phyloP scores from a whole-genome alignment of 2,329 filamentous ascomycete genomes.

The Chaetomiaceae sp. region DNA sequence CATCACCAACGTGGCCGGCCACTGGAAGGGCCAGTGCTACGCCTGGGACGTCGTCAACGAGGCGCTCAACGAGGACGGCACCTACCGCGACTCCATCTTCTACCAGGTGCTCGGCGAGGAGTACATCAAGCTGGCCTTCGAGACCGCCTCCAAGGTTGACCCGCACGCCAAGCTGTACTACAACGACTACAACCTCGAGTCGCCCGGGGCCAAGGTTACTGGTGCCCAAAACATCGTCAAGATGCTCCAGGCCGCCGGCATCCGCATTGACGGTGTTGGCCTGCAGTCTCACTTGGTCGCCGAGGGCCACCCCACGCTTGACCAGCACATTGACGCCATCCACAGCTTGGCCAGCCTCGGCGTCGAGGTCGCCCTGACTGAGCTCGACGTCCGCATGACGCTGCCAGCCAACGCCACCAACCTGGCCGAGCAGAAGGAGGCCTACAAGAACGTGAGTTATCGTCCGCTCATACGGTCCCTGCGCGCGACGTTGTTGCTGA shows the following conservation, averaged over 20 bases:
- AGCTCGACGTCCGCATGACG: slow-evolving; percentile 48
- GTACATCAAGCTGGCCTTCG: slow-evolving; percentile 50
- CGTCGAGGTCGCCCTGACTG: slow-evolving; percentile 54
- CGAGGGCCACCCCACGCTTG: slow-evolving; percentile 40
- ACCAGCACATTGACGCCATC: slow-evolving; percentile 41
- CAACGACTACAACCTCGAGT: slow-evolving; percentile 57
- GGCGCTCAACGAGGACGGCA: slow-evolving; percentile 50
- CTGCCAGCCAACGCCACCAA: slow-evolving; percentile 35
- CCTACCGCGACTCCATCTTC: slow-evolving; percentile 43
- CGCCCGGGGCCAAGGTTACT: slow-evolving; percentile 37
- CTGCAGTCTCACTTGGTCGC: slow-evolving; percentile 55
- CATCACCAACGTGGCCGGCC: slow-evolving; percentile 41
- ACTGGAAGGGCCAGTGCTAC: slow-evolving; percentile 46
- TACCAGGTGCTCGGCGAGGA: slow-evolving; percentile 44
- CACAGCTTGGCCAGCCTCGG: slow-evolving; percentile 43
- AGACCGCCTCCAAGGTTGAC: slow-evolving; percentile 41
- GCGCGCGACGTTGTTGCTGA: background rate
- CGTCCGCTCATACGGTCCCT: background rate
- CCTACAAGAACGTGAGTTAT: slow-evolving; percentile 33
- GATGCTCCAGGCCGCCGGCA: slow-evolving; percentile 38
- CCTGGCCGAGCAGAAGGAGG: slow-evolving; percentile 39
- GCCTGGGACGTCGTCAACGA: slow-evolving; percentile 56
- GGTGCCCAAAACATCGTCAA: slow-evolving; percentile 39
- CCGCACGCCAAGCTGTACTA: slow-evolving; percentile 51
- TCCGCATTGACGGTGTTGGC: slow-evolving; percentile 46